phyloP scores from a whole-genome alignment of 1,284 basidiomycete species.

The Puccinia hordei region DNA sequence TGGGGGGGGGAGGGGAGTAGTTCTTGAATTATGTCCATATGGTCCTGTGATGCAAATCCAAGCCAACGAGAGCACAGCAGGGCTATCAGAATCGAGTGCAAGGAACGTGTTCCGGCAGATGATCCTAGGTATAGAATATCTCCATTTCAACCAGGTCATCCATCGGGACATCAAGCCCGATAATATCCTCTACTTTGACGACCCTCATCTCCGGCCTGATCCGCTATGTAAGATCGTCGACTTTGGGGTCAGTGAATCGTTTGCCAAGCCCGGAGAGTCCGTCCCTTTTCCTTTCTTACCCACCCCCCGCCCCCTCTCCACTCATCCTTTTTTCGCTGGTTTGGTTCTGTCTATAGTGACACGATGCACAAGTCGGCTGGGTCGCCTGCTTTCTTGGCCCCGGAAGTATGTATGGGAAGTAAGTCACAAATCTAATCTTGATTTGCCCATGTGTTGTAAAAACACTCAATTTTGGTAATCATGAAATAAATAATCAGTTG shows the following conservation, averaged over 20 bases:
- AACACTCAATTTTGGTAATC: too few species aligned
- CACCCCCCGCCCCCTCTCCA: neutral
- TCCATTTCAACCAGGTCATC: constrained; percentile 32
- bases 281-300: neutral
- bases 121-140: constrained; percentile 35
- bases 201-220: neutral
- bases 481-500: too few species aligned
- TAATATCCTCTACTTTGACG: constrained; percentile 33
- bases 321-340: neutral
- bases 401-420: constrained; percentile 31
- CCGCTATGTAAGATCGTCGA: constrained; percentile 41
- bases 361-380: constrained; percentile 20
- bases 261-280: constrained; percentile 14
- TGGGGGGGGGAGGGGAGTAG: neutral
- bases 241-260: constrained; percentile 25
- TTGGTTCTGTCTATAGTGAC: constrained; percentile 3
- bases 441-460: too few species aligned
- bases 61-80: neutral
- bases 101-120: constrained; percentile 30
- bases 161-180: constrained; percentile 43
- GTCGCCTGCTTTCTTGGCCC: constrained; percentile 35
- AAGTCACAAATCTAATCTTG: neutral
- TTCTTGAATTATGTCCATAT: constrained; percentile 37
- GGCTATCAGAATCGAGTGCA: neutral
- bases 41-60: constrained; percentile 9